Base-by-base conservation (phyloP, 257 asterid genomes). In the Rehmannia glutinosa region DNA sequence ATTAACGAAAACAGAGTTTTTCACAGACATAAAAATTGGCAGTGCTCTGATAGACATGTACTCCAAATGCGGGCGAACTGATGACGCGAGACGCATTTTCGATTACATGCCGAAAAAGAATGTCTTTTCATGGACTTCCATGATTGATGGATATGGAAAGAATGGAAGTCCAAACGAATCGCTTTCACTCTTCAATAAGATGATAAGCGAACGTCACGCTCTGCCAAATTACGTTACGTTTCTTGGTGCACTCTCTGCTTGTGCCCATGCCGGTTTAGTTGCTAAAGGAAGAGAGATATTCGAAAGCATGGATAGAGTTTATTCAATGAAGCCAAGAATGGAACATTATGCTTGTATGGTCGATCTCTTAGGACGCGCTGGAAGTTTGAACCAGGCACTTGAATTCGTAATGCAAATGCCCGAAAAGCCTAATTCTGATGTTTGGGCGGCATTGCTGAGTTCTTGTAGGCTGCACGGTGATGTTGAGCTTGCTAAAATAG, bases 131-230 rank as follows among this genome's bases (percentile, higher is more conserved):
- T 87, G 98, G 97, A 87, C 98, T 68, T 92, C 97, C 17, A 87
- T 92, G 97, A 83, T 92, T 36, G 98, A 92, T 52, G 98, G 98
- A 38, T 92, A 89, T 27, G 97, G 98, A 3, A 92, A 86, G 79
- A 92, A 87, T 21, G 95, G 98, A n/a, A 55, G 74, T 53, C 85
- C 98, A 10, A 38, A 68, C 30, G 96, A 84, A 69, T 84, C 96
- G 3, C 84, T 92, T 4, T 66, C 66, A 11, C 93, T 92, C 56
- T 92, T 92, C 25, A 69, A 59, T 65, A 62, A 59, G 55, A 87
- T 92, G 97, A 68, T 66, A 53, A 53, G 49, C 0, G 77, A 74
- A 58, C 35, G 64, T 17, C 72, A 33, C 28, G 35, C 73, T 28
- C 51, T 68, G 58, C 97, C 98, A 9, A 89, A 89, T 65, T 76